Base-by-base conservation (phyloP, 2,329 filamentous ascomycete genomes). In the Scedosporium aurantiacum region DNA sequence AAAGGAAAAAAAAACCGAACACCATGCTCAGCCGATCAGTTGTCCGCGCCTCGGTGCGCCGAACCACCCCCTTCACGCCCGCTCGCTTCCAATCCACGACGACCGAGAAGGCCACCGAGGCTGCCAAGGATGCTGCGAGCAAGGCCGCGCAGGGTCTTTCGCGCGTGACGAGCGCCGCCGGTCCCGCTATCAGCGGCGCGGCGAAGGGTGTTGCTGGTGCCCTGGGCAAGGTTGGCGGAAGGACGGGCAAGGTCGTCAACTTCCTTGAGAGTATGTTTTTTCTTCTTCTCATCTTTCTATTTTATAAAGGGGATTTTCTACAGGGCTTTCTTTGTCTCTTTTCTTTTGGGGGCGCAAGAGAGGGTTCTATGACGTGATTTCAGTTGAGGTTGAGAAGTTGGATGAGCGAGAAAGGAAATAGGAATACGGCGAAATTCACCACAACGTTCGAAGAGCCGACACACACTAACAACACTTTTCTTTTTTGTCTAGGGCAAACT, bases 211-310 rank as follows among this genome's bases (percentile, higher is more conserved):
- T 87, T 67, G 77, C 80, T 67, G 83, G 78, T 71, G 85, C 88
- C 62, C 76, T 96, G 68, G 80, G 84, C 73, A 88, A 85, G 77
- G 82, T 92, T 72, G 92, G 91, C 70, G 93, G 93, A 70, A 85
- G 89, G 69, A 92, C 90, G 64, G 91, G 90, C 70, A 85, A 82
- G 75, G 72, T 92, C 67, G 83, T 96, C 74, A 81, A 80, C 68
- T 89, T 92, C 71, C 80, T 94, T 70, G 90, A 97, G 82, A 88
- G 94, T 97, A 84, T 78, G 91, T 79, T 28, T 61, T 63, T 32
- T 2, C 60, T 50, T 23, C 41, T 58, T 40, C 25, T 4, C 41
- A 7, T 58, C n/a, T n/a, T n/a, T n/a, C n/a, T 16, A 18, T 50
- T 12, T 47, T 27, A 27, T 14, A 5, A 6, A 28, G 8, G 32